Base-by-base conservation (phyloP, 2,329 filamentous ascomycete species). In the Botrytis pseudocinerea region DNA sequence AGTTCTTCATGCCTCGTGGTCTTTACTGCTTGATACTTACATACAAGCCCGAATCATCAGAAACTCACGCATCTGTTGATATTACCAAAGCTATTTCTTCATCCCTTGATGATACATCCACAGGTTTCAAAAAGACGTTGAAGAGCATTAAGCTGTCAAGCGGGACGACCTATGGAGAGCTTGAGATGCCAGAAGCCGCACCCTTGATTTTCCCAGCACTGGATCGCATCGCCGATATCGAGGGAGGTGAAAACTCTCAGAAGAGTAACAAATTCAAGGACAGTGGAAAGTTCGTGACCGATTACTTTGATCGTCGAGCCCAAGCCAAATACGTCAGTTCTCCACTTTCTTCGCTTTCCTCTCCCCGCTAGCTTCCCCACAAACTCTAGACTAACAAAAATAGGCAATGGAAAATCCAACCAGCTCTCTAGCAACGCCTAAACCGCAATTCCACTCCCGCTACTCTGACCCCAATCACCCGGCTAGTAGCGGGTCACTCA, bases 1-100 rank as follows among this genome's bases (percentile, higher is more conserved):
- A 86, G 4, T 85, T 89, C 73, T 91, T 91, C 79, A 84, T 83
- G 64, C 88, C 89, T 0, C 84, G 84, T 2, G 88, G 88, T 0
- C 82, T 90, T 0, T 87, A 85, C 79, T 85, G 83, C 74, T 81
- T 88, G 32, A 82, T 91, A 54, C 84, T 90, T 81, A 85, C 85
- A 1, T 89, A 84, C 80, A 85, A 85, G 69, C 84, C 85, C 0
- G 82, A 84, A 16, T 77, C 77, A 9, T 73, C 60, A 16, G 35
- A 61, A 20, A 71, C 70, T 7, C 73, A 77, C 38, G 69, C 77
- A 75, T 57, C 73, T 10, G 75, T 83, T 46, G 79, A 82, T 72
- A 78, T 84, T 62, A 81, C 82, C 62, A 75, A 82, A 59, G 80
- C 81, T 0, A 82, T 82, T 8, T 76, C 80, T 38, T 82, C 82